phyloP scores from a whole-genome alignment of 768 basidiomycete species.

The Tricholoma matsutake region DNA sequence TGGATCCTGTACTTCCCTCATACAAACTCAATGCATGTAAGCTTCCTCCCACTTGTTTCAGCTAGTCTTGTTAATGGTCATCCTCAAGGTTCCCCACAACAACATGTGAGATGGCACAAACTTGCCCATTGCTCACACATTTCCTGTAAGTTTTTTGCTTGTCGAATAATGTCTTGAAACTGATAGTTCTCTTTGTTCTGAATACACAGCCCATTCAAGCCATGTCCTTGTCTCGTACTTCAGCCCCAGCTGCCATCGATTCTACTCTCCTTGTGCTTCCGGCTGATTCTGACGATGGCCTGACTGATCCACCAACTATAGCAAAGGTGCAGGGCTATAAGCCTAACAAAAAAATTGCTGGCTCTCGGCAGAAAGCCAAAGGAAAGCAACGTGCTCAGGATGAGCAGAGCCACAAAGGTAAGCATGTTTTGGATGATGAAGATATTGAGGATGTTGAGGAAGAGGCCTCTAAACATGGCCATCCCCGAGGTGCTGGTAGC shows the following conservation, averaged over 20 bases:
- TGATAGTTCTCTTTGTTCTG: too few species aligned
- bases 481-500: constrained; percentile 12
- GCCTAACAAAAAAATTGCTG: background rate
- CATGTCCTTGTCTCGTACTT: too few species aligned
- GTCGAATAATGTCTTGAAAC: too few species aligned
- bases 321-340: constrained; percentile 5
- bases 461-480: constrained; percentile 6
- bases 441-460: background rate
- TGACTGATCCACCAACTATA: constrained; percentile 4
- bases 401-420: background rate
- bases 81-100: too few species aligned
- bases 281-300: background rate
- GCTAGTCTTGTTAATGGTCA: too few species aligned
- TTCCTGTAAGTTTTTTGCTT: too few species aligned
- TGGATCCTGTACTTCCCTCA: constrained; percentile 1
- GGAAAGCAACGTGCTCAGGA: constrained; percentile 1
- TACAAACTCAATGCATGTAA: background rate
- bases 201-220: too few species aligned
- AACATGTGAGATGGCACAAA: too few species aligned
- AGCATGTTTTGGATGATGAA: background rate
- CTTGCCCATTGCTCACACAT: too few species aligned
- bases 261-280: constrained; percentile 2
- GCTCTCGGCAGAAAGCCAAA: background rate
- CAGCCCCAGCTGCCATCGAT: background rate
- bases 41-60: background rate